Evolutionary conservation across 345 rosid genomes (phyloP).

Genomic region (Hibiscus syriacus): DNA sequence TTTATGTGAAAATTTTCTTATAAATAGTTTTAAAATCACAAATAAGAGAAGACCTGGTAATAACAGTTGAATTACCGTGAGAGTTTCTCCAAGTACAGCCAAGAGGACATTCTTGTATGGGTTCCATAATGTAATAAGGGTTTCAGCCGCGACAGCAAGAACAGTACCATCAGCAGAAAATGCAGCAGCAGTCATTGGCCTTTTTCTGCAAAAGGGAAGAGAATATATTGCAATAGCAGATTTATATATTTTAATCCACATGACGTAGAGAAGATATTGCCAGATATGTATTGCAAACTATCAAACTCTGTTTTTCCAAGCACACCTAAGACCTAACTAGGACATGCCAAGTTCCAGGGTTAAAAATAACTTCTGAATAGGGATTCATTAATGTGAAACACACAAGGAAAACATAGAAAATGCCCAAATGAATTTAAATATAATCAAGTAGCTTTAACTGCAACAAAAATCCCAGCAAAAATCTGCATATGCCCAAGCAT

Average conservation of each 20-base stretch:
- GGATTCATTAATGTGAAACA: background rate
- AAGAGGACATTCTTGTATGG: slow-evolving; percentile 71
- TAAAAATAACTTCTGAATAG: background rate
- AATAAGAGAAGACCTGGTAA: background rate
- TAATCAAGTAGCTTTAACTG: background rate
- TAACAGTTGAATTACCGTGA: slow-evolving; percentile 33
- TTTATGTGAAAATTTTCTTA: background rate
- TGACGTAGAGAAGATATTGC: background rate
- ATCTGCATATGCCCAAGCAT: background rate
- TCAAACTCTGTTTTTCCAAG: background rate
- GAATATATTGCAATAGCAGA: slow-evolving; percentile 11
- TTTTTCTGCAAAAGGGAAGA: slow-evolving; percentile 45
- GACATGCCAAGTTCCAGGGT: background rate
- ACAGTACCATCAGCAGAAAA: slow-evolving; percentile 95
- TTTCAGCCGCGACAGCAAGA: slow-evolving; percentile 93
- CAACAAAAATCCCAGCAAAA: background rate
- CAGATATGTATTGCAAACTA: background rate
- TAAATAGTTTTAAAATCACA: background rate
- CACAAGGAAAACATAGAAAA: background rate
- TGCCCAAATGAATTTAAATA: background rate
- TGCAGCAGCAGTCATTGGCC: slow-evolving; percentile 85
- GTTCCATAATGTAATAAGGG: slow-evolving; percentile 84
- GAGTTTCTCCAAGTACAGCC: slow-evolving; percentile 68
- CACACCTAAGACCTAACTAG: background rate
- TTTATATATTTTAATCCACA: background rate